Conservation (phyloP, 495 filamentous ascomycete genomes). For the Paragyromitra xinjiangensis region DNA sequence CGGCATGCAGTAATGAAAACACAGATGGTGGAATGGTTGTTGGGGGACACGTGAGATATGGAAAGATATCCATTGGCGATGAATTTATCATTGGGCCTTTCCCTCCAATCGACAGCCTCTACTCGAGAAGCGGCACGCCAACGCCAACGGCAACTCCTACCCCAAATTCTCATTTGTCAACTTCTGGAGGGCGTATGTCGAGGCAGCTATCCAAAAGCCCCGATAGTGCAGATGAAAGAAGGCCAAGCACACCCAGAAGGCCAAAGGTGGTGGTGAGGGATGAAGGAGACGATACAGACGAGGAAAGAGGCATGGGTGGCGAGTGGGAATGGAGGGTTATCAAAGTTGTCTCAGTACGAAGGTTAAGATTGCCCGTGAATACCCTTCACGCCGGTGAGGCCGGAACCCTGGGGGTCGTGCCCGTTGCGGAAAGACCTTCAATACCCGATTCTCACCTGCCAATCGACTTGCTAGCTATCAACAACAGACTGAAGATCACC, state of each 20-base stretch:
- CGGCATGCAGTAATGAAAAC: constrained; percentile 31
- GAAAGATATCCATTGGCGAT: constrained; percentile 79
- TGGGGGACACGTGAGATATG: constrained; percentile 82
- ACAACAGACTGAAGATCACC: constrained; percentile 40
- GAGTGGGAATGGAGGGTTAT: constrained; percentile 54
- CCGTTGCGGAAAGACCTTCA: constrained; percentile 52
- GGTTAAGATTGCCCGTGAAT: constrained; percentile 83
- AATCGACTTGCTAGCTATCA: constrained; percentile 6
- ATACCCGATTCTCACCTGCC: background rate
- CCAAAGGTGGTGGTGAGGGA: constrained; percentile 1
- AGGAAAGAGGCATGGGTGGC: constrained; percentile 12
- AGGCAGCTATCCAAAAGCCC: constrained; percentile 51
- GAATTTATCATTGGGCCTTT: constrained; percentile 83
- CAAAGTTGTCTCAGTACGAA: constrained; percentile 80
- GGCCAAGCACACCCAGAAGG: constrained; percentile 2
- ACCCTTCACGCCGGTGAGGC: constrained; percentile 82
- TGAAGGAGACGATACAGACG: constrained; percentile 32
- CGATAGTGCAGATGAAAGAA: constrained; percentile 47
- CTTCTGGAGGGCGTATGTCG: constrained; percentile 35
- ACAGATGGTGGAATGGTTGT: constrained; percentile 69
- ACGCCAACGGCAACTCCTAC: constrained; percentile 51
- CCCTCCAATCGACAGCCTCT: constrained; percentile 36
- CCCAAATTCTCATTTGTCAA: constrained; percentile 32
- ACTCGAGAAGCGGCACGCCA: constrained; percentile 51
- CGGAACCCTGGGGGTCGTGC: constrained; percentile 84